Base-by-base conservation (phyloP, 2,329 filamentous ascomycete species). In the Fusarium phyllophilum region DNA sequence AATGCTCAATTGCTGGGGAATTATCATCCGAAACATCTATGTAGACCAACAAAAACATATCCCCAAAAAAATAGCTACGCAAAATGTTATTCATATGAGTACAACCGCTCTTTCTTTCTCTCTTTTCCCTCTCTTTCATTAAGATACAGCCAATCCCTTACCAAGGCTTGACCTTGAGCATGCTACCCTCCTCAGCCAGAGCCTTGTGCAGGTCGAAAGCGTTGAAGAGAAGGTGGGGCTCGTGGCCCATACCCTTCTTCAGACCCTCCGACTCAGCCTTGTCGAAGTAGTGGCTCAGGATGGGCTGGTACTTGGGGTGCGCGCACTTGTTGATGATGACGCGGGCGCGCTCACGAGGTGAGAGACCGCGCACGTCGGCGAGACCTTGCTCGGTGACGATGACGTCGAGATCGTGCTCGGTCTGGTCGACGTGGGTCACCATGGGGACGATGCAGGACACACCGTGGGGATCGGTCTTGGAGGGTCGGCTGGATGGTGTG, bases 391-490 rank as follows among this genome's bases (percentile, higher is more conserved):
- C 86, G 29, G 89, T 90, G n/a, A 97, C 94, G 51, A 97, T 84
- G n/a, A 97, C 91, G 77, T 97, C 94, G 44, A 97, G 88, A 81
- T 97, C 95, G 83, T 97, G 94, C 85, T 97, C 95, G 0, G 95
- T 97, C 88, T 97, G 94, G 83, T 97, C 94, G 75, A 97, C 87
- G 84, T 97, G 95, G 8, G 94, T 97, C 84, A 92, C 94, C 93
- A 97, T 96, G 68, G 94, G 94, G n/a, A 97, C 94, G 78, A 97
- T 97, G 84, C 94, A 96, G 75, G 88, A 92, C 64, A 97, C 90
- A 75, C 94, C 94, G 65, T 91, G 90, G 4, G 94, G 94, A 81
- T 97, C 94, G 20, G 89, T 92, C 88, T 96, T 97, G 78, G 89
- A 90, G 17, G 94, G 94, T 29, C 94, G 89, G 3, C 93, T 92